Evolutionary conservation across 2,329 filamentous ascomycete species (phyloP).

Genomic region (Calonectria pseudoreteaudii): DNA sequence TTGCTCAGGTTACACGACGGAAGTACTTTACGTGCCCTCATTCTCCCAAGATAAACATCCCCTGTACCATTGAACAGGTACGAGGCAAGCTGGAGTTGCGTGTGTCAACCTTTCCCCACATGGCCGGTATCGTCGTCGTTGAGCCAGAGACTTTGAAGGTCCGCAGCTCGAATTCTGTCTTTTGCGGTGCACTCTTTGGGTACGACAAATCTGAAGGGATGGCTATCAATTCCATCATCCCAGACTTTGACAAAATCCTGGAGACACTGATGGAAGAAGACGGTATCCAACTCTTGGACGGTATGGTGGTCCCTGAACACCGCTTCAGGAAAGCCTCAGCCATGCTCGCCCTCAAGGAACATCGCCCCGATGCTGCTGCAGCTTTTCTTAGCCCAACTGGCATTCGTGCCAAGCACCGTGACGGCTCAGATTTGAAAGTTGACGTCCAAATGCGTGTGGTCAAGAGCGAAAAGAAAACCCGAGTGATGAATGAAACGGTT

Average conservation of each 20-base stretch:
- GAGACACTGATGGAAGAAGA: slow-evolving; percentile 88
- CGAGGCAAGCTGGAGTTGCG: slow-evolving; percentile 78
- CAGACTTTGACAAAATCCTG: slow-evolving; percentile 87
- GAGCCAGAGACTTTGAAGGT: slow-evolving; percentile 83
- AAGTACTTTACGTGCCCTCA: slow-evolving; percentile 90
- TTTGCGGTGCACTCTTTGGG: slow-evolving; percentile 92
- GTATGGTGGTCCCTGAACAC: slow-evolving; percentile 97
- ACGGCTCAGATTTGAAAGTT: slow-evolving; percentile 91
- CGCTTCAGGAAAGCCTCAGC: slow-evolving; percentile 92
- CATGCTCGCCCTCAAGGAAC: slow-evolving; percentile 85
- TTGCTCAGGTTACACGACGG: slow-evolving; percentile 76
- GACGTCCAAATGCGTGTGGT: slow-evolving; percentile 98
- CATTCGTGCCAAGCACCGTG: slow-evolving; percentile 85
- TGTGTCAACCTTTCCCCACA: slow-evolving; percentile 95
- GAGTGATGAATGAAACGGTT: slow-evolving; percentile 72
- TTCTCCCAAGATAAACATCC: slow-evolving; percentile 81
- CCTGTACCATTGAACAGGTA: slow-evolving; percentile 82
- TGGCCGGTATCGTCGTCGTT: slow-evolving; percentile 95
- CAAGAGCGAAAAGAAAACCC: slow-evolving; percentile 80
- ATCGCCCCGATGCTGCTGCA: slow-evolving; percentile 80
- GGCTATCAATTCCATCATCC: slow-evolving; percentile 83
- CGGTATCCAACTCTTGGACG: slow-evolving; percentile 83
- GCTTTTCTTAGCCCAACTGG: slow-evolving; percentile 88
- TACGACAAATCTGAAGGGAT: slow-evolving; percentile 86
- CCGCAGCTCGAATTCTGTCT: slow-evolving; percentile 94